Percentiles rank a stretch among this genome's conserved stretches.
phyloP scores from a whole-genome alignment of 2,329 filamentous ascomycete genomes.

The Apiospora marii region DNA sequence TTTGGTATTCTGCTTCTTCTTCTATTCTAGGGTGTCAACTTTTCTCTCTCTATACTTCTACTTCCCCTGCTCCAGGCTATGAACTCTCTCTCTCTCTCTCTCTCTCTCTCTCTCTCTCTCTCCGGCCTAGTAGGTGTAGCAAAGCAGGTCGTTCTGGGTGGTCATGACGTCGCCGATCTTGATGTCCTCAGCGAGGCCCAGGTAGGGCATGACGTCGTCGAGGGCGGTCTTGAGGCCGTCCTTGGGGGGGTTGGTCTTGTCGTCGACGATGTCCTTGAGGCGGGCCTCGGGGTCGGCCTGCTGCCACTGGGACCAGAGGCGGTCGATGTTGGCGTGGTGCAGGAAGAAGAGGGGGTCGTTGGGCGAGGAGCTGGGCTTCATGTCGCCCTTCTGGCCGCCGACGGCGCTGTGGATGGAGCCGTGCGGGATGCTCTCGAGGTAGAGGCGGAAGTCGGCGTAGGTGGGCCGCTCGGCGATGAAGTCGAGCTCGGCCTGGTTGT shows the following conservation, averaged over 20 bases:
- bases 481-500: neutral
- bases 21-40: too few relatives aligned
- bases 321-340: constrained; percentile 23
- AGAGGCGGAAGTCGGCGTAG: constrained; percentile 14
- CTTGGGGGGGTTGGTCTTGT: neutral
- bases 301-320: constrained; percentile 24
- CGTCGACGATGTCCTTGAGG: neutral
- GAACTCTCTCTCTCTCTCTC: too few relatives aligned
- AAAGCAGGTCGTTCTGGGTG: neutral
- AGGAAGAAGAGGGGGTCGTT: constrained; percentile 25
- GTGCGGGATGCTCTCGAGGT: constrained; percentile 17
- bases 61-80: too few relatives aligned
- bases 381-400: constrained; percentile 13
- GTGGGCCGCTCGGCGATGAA: neutral
- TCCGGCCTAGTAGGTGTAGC: neutral
- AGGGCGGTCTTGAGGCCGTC: neutral
- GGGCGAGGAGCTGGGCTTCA: constrained; percentile 20
- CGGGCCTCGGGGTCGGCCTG: constrained; percentile 5
- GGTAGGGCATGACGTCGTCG: neutral
- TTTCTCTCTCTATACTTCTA: too few relatives aligned
- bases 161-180: neutral
- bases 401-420: constrained; percentile 17
- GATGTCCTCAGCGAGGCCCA: neutral
- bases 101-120: too few relatives aligned
- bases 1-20: too few relatives aligned